A percentile compares a stretch with the other conserved stretches of the same genome.
Evolutionary conservation across 2,329 filamentous ascomycete genomes (phyloP).

Genomic region (Apiospora rasikravindrae): DNA sequence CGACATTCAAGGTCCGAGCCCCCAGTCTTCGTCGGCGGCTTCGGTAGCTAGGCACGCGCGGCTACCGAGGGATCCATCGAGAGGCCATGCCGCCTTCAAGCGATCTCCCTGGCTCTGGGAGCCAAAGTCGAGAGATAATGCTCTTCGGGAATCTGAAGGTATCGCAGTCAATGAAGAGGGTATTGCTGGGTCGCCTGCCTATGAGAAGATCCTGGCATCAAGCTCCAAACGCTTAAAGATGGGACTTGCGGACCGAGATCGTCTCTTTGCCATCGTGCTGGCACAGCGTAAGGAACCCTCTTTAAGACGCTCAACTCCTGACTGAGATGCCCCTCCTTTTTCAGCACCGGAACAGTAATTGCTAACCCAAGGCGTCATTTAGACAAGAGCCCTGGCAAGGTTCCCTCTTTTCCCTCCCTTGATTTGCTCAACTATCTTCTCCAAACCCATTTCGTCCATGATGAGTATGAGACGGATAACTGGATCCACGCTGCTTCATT

Average conservation of each 20-base stretch:
- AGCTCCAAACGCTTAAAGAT: constrained; percentile 29
- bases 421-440: constrained; percentile 37
- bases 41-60: constrained; percentile 28
- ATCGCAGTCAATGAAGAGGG: constrained; percentile 32
- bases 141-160: constrained; percentile 31
- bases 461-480: constrained; percentile 34
- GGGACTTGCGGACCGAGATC: constrained; percentile 29
- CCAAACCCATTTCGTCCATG: constrained; percentile 35
- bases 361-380: not conserved
- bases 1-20: constrained; percentile 34
- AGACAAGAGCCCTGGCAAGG: constrained; percentile 20
- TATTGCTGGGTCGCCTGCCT: constrained; percentile 27
- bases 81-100: constrained; percentile 40
- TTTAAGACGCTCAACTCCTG: not conserved
- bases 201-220: constrained; percentile 26
- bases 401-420: constrained; percentile 35
- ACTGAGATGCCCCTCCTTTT: not conserved
- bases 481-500: constrained; percentile 35
- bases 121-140: constrained; percentile 36
- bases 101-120: constrained; percentile 43
- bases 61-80: constrained; percentile 32
- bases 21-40: constrained; percentile 32
- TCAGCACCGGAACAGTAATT: not conserved
- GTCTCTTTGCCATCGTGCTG: constrained; percentile 35
- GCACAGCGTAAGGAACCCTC: constrained; percentile 29